Percentiles rank a stretch among this genome's conserved stretches.
phyloP scores from a whole-genome alignment of 2,329 filamentous ascomycete species.

The Neofusicoccum umdonicola region DNA sequence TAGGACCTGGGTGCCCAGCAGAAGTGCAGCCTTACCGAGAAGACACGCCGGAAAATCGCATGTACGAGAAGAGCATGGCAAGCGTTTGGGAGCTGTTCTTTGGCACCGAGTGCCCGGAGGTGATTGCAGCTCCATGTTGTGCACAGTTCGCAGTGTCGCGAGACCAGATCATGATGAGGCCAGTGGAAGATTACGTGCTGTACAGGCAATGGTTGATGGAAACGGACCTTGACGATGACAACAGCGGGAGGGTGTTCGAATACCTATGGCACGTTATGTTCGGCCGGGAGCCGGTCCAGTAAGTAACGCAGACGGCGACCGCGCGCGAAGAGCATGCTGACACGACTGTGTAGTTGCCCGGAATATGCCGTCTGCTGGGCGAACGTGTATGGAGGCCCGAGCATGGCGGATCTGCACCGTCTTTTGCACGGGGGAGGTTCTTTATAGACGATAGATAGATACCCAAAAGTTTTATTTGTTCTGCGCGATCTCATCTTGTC shows the following conservation, averaged over 20 bases:
- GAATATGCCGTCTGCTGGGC: constrained; percentile 24
- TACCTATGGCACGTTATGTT: constrained; percentile 30
- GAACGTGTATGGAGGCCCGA: constrained; percentile 23
- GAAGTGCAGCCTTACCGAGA: constrained; percentile 35
- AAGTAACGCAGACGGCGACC: not conserved
- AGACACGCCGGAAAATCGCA: constrained; percentile 20
- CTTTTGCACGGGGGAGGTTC: not conserved
- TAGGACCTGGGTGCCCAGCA: constrained; percentile 38
- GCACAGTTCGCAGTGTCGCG: constrained; percentile 33
- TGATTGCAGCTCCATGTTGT: constrained; percentile 20
- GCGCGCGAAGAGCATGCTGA: constrained; percentile 14
- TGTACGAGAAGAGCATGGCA: constrained; percentile 21
- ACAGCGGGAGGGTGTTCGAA: constrained; percentile 26
- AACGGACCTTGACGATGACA: constrained; percentile 29
- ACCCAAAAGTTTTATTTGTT: not conserved
- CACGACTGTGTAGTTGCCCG: constrained; percentile 21
- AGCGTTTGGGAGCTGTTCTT: constrained; percentile 23
- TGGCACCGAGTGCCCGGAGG: constrained; percentile 19
- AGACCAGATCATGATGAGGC: constrained; percentile 27
- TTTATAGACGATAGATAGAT: not conserved
- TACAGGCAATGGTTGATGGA: constrained; percentile 27
- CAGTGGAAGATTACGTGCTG: constrained; percentile 30
- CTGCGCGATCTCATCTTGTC: no score
- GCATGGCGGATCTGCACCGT: not conserved
- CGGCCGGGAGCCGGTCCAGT: constrained; percentile 26